These are phyloP conservation scores for Pyrrhoderma noxium DNA, from an alignment of 1,284 basidiomycete species.

Conservation along the genomic window DNA sequence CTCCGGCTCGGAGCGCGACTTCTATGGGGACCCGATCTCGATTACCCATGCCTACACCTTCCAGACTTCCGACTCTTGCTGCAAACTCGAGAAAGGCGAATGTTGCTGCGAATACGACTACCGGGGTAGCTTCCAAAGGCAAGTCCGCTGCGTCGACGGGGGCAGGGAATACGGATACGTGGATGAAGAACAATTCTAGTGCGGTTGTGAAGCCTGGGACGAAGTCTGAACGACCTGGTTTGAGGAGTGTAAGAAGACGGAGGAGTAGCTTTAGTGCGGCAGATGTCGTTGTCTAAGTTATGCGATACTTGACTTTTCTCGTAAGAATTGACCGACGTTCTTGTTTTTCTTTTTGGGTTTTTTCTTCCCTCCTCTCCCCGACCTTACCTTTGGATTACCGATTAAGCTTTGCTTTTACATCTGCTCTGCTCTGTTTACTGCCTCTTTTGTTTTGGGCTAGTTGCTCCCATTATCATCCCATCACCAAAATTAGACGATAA, in stretches of 20 bases:
- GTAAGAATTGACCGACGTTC: background rate
- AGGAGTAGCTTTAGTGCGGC: conserved; percentile 78
- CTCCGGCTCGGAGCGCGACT: conserved; percentile 16
- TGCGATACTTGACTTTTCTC: background rate
- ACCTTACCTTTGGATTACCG: background rate
- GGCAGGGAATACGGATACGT: conserved; percentile 47
- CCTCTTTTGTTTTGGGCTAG: background rate
- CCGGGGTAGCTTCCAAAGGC: conserved; percentile 27
- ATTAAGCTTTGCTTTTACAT: conserved; percentile 13
- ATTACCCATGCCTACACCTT: conserved; percentile 58
- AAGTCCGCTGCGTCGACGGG: conserved; percentile 49
- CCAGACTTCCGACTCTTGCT: conserved; percentile 62
- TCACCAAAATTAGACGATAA: too few species aligned
- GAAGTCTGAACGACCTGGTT: conserved; percentile 61
- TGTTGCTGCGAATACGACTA: conserved; percentile 26
- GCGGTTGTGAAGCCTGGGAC: conserved; percentile 60
- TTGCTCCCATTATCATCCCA: background rate
- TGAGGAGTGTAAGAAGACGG: conserved; percentile 61
- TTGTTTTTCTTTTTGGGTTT: background rate
- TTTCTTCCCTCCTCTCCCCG: background rate
- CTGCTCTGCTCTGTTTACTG: background rate
- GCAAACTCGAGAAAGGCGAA: conserved; percentile 44
- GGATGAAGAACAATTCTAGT: conserved; percentile 66
- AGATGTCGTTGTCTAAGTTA: conserved; percentile 62
- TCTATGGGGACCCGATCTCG: conserved; percentile 20